A percentile compares a stretch with the other conserved stretches of the same genome.
Conservation (phyloP, 139 green algal genomes). For the Chlamydomonas urium region DNA sequence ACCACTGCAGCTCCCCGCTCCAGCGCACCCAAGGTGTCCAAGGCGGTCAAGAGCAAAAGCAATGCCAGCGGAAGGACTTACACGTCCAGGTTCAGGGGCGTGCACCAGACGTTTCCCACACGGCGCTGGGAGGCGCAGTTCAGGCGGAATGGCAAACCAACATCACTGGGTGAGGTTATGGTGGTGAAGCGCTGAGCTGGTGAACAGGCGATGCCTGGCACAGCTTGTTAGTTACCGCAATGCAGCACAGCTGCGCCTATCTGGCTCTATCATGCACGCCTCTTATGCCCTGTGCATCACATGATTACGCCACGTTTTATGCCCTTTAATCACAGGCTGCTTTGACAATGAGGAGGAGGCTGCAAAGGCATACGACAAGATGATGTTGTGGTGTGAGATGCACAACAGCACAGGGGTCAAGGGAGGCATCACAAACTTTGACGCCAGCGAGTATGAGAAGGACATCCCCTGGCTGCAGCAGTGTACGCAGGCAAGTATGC, state of each 20-base stretch:
- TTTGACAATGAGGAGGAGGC: conserved; percentile 84
- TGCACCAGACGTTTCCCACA: conserved; percentile 90
- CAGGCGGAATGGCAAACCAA: conserved; percentile 78
- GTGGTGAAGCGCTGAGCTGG: too few species aligned
- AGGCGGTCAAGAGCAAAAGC: not conserved
- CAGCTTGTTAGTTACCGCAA: too few species aligned
- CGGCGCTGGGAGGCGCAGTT: conserved; percentile 90
- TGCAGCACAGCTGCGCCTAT: too few species aligned
- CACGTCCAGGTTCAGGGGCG: conserved; percentile 78
- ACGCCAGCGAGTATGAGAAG: conserved; percentile 71
- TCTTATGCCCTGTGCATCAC: too few species aligned
- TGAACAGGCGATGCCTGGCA: too few species aligned
- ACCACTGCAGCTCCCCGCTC: not conserved
- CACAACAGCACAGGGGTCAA: conserved; percentile 69
- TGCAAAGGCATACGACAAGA: conserved; percentile 85
- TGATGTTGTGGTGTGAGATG: conserved; percentile 93
- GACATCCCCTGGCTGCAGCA: conserved; percentile 65
- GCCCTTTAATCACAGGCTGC: conserved; percentile 68
- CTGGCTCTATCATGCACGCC: too few species aligned
- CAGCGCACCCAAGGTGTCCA: not conserved
- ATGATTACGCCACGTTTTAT: too few species aligned
- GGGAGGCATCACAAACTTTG: conserved; percentile 86
- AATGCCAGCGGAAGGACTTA: conserved; percentile 60
- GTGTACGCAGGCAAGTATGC: conserved; percentile 52
- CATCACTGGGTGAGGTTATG: conserved; percentile 57